Conservation (phyloP, 169 alveolate species). For the Plasmodium cynomolgi region DNA sequence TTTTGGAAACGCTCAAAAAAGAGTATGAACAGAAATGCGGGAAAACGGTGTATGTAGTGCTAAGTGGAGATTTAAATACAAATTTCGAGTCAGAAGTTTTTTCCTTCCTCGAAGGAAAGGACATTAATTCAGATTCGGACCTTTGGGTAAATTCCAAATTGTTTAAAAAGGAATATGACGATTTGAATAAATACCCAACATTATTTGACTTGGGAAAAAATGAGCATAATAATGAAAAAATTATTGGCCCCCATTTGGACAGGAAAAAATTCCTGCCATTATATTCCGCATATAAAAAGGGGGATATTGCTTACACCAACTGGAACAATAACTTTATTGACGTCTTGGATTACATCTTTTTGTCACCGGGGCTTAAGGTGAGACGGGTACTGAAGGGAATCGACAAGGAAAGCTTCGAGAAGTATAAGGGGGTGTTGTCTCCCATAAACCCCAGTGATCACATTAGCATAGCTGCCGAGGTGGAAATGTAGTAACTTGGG, state of each 20-base stretch:
- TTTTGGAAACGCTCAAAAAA: constrained; percentile 39
- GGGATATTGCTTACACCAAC: constrained; percentile 51
- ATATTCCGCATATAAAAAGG: constrained; percentile 61
- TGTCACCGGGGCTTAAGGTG: constrained; percentile 60
- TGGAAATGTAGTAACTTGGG: constrained; percentile 24
- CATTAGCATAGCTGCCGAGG: constrained; percentile 64
- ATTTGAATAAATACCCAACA: constrained; percentile 59
- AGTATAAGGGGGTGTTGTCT: constrained; percentile 47
- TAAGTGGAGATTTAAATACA: constrained; percentile 66
- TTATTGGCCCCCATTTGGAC: constrained; percentile 52
- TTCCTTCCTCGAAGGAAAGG: constrained; percentile 54
- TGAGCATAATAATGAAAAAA: not conserved
- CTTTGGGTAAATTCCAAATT: constrained; percentile 49
- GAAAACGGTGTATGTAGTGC: constrained; percentile 28
- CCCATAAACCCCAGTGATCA: constrained; percentile 73
- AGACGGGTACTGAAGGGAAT: constrained; percentile 50
- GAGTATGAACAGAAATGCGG: constrained; percentile 18
- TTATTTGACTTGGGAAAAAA: constrained; percentile 38
- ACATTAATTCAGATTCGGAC: constrained; percentile 23
- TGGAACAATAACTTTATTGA: constrained; percentile 75
- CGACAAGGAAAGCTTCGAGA: not conserved
- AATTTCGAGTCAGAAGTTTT: constrained; percentile 71
- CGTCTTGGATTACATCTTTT: constrained; percentile 65
- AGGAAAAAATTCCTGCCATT: constrained; percentile 58
- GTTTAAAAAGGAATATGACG: constrained; percentile 72